phyloP scores from a whole-genome alignment of 345 rosid genomes.

The Cardamine occulta region DNA sequence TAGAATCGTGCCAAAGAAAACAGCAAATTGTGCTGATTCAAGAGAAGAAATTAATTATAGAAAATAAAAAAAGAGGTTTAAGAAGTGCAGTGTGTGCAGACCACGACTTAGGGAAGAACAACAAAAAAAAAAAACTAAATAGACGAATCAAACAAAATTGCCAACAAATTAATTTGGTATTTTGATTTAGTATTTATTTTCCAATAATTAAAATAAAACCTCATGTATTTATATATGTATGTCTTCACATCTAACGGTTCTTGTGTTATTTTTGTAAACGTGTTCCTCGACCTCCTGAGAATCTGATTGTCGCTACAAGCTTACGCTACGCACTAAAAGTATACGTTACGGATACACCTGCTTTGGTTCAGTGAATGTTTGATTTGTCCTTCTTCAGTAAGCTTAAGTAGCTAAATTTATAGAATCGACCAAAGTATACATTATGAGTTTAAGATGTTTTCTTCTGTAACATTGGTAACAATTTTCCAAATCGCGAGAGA shows the following conservation, averaged over 20 bases:
- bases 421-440: too few relatives aligned
- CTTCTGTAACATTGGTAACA: not conserved
- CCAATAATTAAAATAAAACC: too few relatives aligned
- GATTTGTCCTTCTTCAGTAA: not conserved
- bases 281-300: not conserved
- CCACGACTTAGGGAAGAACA: not conserved
- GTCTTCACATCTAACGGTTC: not conserved
- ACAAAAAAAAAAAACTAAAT: not conserved
- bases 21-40: not conserved
- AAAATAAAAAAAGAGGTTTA: not conserved
- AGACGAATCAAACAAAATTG: not conserved
- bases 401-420: too few relatives aligned
- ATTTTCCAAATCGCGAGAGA: not conserved
- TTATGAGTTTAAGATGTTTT: not conserved
- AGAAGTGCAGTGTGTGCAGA: not conserved
- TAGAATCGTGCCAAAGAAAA: constrained; percentile 36
- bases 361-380: not conserved
- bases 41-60: not conserved
- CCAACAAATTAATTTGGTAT: not conserved
- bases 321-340: not conserved
- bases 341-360: not conserved
- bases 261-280: constrained; percentile 8
- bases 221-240: not conserved
- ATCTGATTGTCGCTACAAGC: not conserved
- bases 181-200: too few relatives aligned